A percentile compares a stretch with the other conserved stretches of the same genome.
Conservation (phyloP, 202 grass and related monocot species). For the Setaria italica region DNA sequence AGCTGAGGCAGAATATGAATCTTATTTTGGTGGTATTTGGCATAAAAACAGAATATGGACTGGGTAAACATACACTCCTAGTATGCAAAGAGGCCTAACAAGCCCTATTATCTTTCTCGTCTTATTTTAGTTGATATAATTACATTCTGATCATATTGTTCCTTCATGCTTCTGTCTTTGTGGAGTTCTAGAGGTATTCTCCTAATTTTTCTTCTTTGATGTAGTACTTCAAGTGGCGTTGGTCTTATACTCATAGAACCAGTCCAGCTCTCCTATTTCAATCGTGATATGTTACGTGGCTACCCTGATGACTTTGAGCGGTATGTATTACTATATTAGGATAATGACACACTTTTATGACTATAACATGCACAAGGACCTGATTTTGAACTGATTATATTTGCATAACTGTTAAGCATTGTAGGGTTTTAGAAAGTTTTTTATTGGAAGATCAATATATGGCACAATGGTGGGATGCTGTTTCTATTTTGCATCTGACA, state of each 20-base stretch:
- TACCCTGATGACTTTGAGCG: conserved; percentile 71
- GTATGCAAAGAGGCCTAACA: conserved; percentile 8
- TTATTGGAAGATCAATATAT: conserved; percentile 7
- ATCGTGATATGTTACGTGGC: conserved; percentile 55
- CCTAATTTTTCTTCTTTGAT: conserved; percentile 39
- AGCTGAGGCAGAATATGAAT: conserved; percentile 63
- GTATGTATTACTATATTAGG: conserved; percentile 36
- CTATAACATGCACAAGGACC: conserved; percentile 9
- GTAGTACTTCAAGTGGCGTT: conserved; percentile 52
- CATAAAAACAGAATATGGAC: conserved; percentile 72
- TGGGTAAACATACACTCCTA: conserved; percentile 55
- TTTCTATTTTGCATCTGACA: conserved; percentile 9
- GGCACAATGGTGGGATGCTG: not conserved
- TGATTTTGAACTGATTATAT: conserved; percentile 11
- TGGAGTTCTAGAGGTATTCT: conserved; percentile 2
- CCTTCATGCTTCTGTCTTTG: conserved; percentile 1
- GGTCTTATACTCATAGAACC: conserved; percentile 68
- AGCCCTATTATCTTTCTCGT: not conserved
- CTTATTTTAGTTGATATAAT: conserved; percentile 18
- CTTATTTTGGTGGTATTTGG: conserved; percentile 64
- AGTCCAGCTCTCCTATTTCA: conserved; percentile 56
- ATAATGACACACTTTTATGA: not conserved
- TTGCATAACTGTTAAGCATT: conserved; percentile 3
- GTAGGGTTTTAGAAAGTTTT: conserved; percentile 17
- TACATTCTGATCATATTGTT: not conserved